Base-by-base conservation (phyloP, 129 eudicot genomes). In the sunflower (Helianthus annuus) region DNA sequence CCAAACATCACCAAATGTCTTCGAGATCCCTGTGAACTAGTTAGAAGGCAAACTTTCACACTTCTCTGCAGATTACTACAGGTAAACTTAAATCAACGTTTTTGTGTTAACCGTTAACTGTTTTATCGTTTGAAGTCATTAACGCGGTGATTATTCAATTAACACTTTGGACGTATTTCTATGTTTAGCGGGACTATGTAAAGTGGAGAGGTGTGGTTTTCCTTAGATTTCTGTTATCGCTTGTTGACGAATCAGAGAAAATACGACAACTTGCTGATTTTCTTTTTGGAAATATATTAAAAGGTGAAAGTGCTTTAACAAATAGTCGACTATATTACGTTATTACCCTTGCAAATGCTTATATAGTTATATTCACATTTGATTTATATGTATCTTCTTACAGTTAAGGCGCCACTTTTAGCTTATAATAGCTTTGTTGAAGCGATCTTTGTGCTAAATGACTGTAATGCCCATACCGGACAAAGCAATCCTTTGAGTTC, bases 351-450 rank as follows among this genome's bases (percentile, higher is more conserved):
- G 36, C 68, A 72, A 62, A 61, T 48, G 34, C 8, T 34, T 3
- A 60, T 61, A 61, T 48, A 22, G 5, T 34, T 3, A 60, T 61
- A 45, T 29, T 57, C 6, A 67, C 54, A 49, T 77, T 70, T 72
- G 66, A 77, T 53, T 36, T 76, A 9, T 57, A 38, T 67, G 68
- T 36, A 48, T 62, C 77, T 48, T 73, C 10, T 71, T 67, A 76
- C 96, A 91, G 99, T 89, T 44, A 95, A 95, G 88, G 94, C 99
- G 17, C 99, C 99, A 51, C 99, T 95, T 78, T 75, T 95, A 77
- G 95, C 97, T 74, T 91, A 95, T 78, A 95, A 91, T 68, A 91
- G 99, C 81, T 95, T 95, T 80, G 96, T 95, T 71, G 97, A 95
- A 82, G 91, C 99, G 54, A 81, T 95, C 42, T 95, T 86, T 78